Evolutionary conservation across 495 filamentous ascomycete species (phyloP), one percentile per base, ranked within the genome.

Genomic region (Aspergillus cristatus): DNA sequence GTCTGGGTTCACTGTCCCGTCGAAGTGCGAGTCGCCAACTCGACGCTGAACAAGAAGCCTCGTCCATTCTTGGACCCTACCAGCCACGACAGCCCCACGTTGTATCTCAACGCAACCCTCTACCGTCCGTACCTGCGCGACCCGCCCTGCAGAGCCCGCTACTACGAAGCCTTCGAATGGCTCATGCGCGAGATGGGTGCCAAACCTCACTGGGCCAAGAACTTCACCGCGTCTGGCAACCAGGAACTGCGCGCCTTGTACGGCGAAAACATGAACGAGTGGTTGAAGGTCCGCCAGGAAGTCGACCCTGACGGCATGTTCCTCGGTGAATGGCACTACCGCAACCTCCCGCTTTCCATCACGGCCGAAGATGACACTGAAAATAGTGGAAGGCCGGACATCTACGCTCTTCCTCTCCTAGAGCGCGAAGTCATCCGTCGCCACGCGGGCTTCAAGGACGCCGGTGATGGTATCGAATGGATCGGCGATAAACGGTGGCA

Each of bases 171-270:
- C 1, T 96, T 98, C 43, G 91, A 98, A 67, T 91, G 79, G 69
- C 77, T 98, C 33, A 97, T 97, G 91, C 79, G 78, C 24, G 84
- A 95, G 35, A 62, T 94, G 39, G 86, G 83, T 38, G 91, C 86
- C n/a, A 70, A 72, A 33, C 91, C 91, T 22, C 91, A 98, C 59
- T 98, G 91, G 88, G 91, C 93, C 6, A 98, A 98, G 72, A 95
- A 94, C 50, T 97, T 94, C 59, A 63, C 67, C 18, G 40, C 53
- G 3, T 71, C 74, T 12, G 68, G 70, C 11, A 61, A 64, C 1
- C 68, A 71, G 7, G 66, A 70, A 26, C 39, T 67, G 41, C 52
- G 47, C 17, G 44, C 53, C 1, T 55, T 72, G 54, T 78, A 78
- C 50, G 71, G 72, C 6, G 50, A 65, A 5, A 54, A 74, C 30